Base-by-base conservation (phyloP, 345 rosid species). In the Carallia brachiata region DNA sequence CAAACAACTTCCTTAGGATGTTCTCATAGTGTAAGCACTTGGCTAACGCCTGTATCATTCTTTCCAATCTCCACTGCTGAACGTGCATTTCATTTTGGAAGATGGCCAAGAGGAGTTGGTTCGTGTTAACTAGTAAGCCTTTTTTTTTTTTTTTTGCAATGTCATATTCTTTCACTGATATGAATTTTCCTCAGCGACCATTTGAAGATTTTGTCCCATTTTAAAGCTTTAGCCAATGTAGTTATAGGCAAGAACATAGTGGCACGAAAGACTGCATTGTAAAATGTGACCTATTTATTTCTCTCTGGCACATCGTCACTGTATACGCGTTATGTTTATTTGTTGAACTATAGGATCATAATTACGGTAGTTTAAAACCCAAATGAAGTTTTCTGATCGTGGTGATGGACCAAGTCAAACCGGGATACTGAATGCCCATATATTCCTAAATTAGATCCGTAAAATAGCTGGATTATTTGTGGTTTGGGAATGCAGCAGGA, bases 1-100 rank as follows among this genome's bases (percentile, higher is more conserved):
- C 99, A 19, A 90, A 80, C 85, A 88, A 92, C 77, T 95, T 95
- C 62, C 68, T 74, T 3, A 63, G 77, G 6, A 67, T 68, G 72
- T 74, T 68, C 69, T 63, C 66, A 52, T 73, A 61, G 57, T 36
- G 54, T 10, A 67, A 37, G 10, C 9, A 36, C 17, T 18, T 30
- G 59, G 47, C 47, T 39, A 39, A 39, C 10, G 54, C 58, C 19
- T 69, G 50, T 72, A 58, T 32, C 62, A 66, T 66, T 73, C 68
- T 69, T 53, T 39, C 9, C 34, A 53, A 30, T 34, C 70, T 58
- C 47, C 34, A 67, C 13, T 60, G 57, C 30, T 39, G 47, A 8
- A 7, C 7, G 47, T 39, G 47, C 47, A 39, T 39, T 39, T 39
- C 47, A 39, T 39, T 37, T 65, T 28, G 32, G 28, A 57, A 44